Percentiles rank a stretch among this genome's conserved stretches.
These are phyloP conservation scores for Botryotinia convoluta DNA, from an alignment of 2,329 filamentous ascomycete genomes.

Conservation along the genomic window DNA sequence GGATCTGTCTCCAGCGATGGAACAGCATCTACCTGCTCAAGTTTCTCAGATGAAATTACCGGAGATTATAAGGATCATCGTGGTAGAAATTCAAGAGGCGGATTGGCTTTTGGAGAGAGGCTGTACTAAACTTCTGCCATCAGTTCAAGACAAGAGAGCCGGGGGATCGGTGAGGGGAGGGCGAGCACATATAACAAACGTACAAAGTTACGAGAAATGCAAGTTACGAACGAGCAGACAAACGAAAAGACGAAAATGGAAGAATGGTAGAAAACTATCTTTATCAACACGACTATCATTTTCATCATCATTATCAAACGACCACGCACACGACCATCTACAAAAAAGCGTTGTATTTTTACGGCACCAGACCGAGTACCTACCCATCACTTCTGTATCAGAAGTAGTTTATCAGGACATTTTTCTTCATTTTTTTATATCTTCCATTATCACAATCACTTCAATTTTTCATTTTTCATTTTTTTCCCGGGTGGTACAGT, in stretches of 20 bases:
- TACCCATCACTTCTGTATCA: not conserved
- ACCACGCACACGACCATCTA: not conserved
- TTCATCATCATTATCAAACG: not conserved
- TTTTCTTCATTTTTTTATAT: not conserved
- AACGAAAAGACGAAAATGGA: not conserved
- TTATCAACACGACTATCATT: not conserved
- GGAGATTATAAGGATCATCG: not conserved
- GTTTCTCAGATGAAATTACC: not conserved
- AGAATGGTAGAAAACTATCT: not conserved
- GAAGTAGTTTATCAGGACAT: not conserved
- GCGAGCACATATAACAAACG: not conserved
- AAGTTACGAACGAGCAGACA: not conserved
- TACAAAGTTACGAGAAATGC: constrained; percentile 15
- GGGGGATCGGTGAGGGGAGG: not conserved
- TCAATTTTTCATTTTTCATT: not conserved
- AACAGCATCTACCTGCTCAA: not conserved
- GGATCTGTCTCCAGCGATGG: not conserved
- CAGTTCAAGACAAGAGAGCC: not conserved
- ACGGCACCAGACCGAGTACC: not conserved
- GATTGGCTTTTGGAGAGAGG: constrained; percentile 46
- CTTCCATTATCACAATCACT: not conserved
- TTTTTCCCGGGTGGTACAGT: not conserved
- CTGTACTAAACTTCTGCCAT: constrained; percentile 41
- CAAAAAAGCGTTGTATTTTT: constrained; percentile 8
- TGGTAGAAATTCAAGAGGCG: constrained; percentile 14